Evolutionary conservation across 2,329 filamentous ascomycete species (phyloP).

Genomic region (Aspergillus sp.): DNA sequence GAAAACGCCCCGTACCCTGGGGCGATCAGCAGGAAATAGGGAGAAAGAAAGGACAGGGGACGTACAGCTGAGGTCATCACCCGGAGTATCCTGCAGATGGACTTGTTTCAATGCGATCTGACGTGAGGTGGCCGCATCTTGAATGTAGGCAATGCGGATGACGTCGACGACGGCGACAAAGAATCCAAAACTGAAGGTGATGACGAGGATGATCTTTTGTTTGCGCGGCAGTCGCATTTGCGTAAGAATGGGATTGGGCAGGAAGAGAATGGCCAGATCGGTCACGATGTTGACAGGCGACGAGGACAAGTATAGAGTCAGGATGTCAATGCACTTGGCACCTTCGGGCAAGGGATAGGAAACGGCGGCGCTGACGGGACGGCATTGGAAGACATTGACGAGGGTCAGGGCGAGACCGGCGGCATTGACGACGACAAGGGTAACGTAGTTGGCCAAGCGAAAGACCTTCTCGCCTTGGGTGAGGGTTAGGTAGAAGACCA

Average conservation of each 20-base stretch:
- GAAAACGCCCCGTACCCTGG: constrained; percentile 79
- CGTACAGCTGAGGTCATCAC: constrained; percentile 56
- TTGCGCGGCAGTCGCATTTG: constrained; percentile 79
- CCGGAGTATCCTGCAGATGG: constrained; percentile 41
- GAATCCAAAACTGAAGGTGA: constrained; percentile 83
- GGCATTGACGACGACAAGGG: constrained; percentile 74
- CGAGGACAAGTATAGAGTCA: constrained; percentile 69
- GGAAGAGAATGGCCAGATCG: constrained; percentile 80
- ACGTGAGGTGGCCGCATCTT: constrained; percentile 62
- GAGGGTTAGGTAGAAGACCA: constrained; percentile 85
- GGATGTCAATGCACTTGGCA: constrained; percentile 61
- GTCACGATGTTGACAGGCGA: constrained; percentile 91
- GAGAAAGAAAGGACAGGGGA: neutral
- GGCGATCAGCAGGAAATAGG: constrained; percentile 28
- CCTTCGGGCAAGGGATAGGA: constrained; percentile 45
- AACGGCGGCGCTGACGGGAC: constrained; percentile 72
- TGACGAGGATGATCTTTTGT: constrained; percentile 83
- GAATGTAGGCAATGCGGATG: constrained; percentile 84
- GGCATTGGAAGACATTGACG: constrained; percentile 85
- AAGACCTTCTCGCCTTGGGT: constrained; percentile 77
- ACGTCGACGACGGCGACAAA: constrained; percentile 90
- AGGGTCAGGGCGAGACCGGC: constrained; percentile 79
- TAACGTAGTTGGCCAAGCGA: constrained; percentile 77
- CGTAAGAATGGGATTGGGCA: constrained; percentile 86
- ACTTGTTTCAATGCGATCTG: constrained; percentile 28